Conservation (phyloP, 2,329 filamentous ascomycete genomes). For the Microsporum ferrugineum region DNA sequence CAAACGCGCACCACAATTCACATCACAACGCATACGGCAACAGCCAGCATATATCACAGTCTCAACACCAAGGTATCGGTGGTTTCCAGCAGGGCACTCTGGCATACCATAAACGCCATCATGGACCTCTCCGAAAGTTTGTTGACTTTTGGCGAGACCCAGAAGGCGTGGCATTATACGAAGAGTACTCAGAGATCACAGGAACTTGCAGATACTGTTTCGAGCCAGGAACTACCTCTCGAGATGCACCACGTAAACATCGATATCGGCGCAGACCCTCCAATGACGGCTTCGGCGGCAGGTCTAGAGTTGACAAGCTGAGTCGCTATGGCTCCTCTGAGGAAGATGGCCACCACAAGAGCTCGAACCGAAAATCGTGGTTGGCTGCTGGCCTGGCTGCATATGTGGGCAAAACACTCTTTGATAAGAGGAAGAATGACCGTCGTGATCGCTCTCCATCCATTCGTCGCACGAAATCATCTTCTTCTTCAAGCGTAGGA, state of each 20-base stretch:
- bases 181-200: constrained; percentile 57
- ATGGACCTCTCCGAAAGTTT: constrained; percentile 45
- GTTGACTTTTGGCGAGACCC: constrained; percentile 53
- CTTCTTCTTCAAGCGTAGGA: not conserved
- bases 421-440: constrained; percentile 23
- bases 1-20: constrained; percentile 28
- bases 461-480: constrained; percentile 32
- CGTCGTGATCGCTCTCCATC: constrained; percentile 22
- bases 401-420: constrained; percentile 45
- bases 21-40: constrained; percentile 20
- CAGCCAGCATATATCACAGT: constrained; percentile 18
- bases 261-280: constrained; percentile 41
- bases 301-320: constrained; percentile 46
- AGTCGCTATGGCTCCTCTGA: constrained; percentile 46
- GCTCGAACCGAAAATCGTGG: constrained; percentile 38
- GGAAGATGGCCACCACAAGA: constrained; percentile 37
- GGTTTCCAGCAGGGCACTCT: constrained; percentile 29
- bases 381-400: constrained; percentile 45
- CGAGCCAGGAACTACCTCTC: constrained; percentile 45
- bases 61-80: not conserved
- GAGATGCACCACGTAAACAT: constrained; percentile 51
- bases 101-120: constrained; percentile 42
- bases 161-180: constrained; percentile 54
- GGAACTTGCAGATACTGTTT: constrained; percentile 56
- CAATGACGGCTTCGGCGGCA: constrained; percentile 34